Conservation (phyloP, 768 basidiomycete genomes). For the Boletus pseudopeckii region DNA sequence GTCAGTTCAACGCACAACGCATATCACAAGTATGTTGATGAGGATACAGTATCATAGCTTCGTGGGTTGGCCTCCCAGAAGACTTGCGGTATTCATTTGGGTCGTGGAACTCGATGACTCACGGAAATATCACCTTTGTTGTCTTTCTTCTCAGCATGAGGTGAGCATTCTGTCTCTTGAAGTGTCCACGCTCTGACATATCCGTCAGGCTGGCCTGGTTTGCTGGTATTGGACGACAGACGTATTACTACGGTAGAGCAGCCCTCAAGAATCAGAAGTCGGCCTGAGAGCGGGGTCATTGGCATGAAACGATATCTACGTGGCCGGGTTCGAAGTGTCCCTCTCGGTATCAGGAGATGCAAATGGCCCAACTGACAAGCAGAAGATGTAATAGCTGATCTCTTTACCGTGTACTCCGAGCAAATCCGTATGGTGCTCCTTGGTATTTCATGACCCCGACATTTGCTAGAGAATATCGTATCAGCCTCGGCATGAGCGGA, state of each 20-base stretch:
- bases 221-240: constrained; percentile 45
- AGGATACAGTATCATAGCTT: constrained; percentile 49
- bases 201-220: constrained; percentile 52
- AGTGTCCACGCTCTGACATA: constrained; percentile 5
- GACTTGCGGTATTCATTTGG: constrained; percentile 47
- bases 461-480: constrained; percentile 38
- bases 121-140: constrained; percentile 71
- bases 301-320: neutral
- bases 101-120: constrained; percentile 69
- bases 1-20: constrained; percentile 18
- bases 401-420: constrained; percentile 12
- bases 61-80: constrained; percentile 55
- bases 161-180: constrained; percentile 31
- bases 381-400: neutral
- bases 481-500: neutral
- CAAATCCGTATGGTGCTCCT: constrained; percentile 53
- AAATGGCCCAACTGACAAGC: neutral
- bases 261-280: constrained; percentile 12
- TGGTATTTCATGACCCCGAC: constrained; percentile 52
- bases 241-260: constrained; percentile 38
- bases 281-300: constrained; percentile 1
- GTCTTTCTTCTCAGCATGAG: constrained; percentile 54
- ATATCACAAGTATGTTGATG: neutral
- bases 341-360: neutral
- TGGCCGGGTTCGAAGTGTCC: neutral